Percentiles rank a stretch among this genome's conserved stretches.
phyloP scores from a whole-genome alignment of 768 basidiomycete genomes.

The Lactarius sp. region DNA sequence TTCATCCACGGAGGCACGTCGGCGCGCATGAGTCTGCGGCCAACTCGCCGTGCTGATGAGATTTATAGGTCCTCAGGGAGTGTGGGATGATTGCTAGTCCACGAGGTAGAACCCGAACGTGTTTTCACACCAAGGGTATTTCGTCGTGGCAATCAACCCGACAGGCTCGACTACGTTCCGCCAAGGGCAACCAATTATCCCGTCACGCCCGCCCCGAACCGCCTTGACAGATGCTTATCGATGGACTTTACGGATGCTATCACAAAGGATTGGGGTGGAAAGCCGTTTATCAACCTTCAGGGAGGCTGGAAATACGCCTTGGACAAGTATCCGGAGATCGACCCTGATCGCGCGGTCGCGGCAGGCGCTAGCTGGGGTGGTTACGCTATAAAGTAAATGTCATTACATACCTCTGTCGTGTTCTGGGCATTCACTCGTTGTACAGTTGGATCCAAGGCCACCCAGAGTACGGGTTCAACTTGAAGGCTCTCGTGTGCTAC shows the following conservation, averaged over 20 bases:
- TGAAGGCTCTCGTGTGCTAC: conserved; percentile 90
- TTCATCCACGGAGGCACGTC: too few species aligned
- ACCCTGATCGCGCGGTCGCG: too few species aligned
- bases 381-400: conserved; percentile 78
- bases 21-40: too few species aligned
- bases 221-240: not conserved
- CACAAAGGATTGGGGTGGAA: conserved; percentile 78
- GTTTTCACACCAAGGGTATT: too few species aligned
- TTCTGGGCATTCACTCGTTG: conserved; percentile 4
- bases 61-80: too few species aligned
- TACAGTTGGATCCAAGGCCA: conserved; percentile 91
- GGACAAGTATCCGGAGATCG: too few species aligned
- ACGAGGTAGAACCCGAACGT: too few species aligned
- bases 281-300: conserved; percentile 72
- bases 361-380: too few species aligned
- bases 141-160: conserved; percentile 73
- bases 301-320: conserved; percentile 73
- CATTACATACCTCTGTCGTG: not conserved
- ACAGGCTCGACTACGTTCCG: conserved; percentile 93
- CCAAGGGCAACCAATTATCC: conserved; percentile 47
- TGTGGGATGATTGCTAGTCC: too few species aligned
- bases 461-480: conserved; percentile 79
- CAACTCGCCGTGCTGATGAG: too few species aligned
- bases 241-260: conserved; percentile 79
- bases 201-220: not conserved